Evolutionary conservation across 2,329 filamentous ascomycete genomes (phyloP).

Genomic region (Lizonia empirigonia): DNA sequence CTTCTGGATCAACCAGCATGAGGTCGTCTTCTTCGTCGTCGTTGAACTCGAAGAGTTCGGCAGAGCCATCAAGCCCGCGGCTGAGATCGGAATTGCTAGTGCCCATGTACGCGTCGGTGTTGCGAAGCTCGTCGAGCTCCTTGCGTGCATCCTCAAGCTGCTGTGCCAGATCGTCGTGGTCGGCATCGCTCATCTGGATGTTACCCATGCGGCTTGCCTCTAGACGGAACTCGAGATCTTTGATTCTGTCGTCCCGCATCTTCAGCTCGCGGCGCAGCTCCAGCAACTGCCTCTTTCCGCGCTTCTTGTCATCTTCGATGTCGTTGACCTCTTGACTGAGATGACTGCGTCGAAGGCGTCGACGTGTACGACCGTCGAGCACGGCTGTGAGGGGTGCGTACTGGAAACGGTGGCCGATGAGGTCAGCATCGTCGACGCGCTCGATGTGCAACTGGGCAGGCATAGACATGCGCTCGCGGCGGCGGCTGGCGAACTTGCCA

Average conservation of each 20-base stretch:
- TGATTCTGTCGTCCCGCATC: slow-evolving; percentile 45
- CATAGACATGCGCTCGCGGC: slow-evolving; percentile 44
- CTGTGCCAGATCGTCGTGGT: slow-evolving; percentile 40
- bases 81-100: slow-evolving; percentile 29
- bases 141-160: slow-evolving; percentile 42
- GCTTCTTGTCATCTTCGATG: slow-evolving; percentile 46
- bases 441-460: slow-evolving; percentile 41
- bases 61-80: slow-evolving; percentile 24
- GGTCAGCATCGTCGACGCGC: slow-evolving; percentile 32
- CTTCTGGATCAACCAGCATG: slow-evolving; percentile 42
- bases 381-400: slow-evolving; percentile 44
- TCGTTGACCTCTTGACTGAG: slow-evolving; percentile 50
- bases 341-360: slow-evolving; percentile 49
- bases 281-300: slow-evolving; percentile 46
- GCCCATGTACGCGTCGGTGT: slow-evolving; percentile 39
- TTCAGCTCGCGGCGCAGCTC: slow-evolving; percentile 46
- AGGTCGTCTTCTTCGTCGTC: slow-evolving; percentile 40
- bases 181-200: slow-evolving; percentile 47
- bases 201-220: slow-evolving; percentile 45
- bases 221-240: slow-evolving; percentile 47
- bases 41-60: slow-evolving; percentile 29
- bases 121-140: slow-evolving; percentile 46
- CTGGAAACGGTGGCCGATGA: slow-evolving; percentile 35
- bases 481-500: slow-evolving; percentile 31
- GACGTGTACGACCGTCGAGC: slow-evolving; percentile 41